A percentile compares a stretch with the other conserved stretches of the same genome.
phyloP scores from a whole-genome alignment of 106 monocot genomes.

The Platanthera zijinensis region DNA sequence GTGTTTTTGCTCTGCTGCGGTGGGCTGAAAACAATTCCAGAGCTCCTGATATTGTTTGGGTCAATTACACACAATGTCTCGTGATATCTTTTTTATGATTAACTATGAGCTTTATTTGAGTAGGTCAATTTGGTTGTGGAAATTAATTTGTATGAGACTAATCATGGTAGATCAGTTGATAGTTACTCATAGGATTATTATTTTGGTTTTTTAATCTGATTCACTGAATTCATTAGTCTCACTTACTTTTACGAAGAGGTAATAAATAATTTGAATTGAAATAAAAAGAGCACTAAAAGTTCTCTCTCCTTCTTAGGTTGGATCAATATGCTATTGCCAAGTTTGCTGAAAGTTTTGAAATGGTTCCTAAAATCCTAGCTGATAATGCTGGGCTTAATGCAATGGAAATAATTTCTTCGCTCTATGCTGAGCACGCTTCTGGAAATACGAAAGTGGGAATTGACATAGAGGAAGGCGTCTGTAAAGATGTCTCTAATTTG shows the following conservation, averaged over 20 bases:
- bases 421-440: constrained; percentile 92
- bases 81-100: too few species aligned
- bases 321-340: constrained; percentile 98
- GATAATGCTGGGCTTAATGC: constrained; percentile 95
- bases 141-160: too few species aligned
- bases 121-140: too few species aligned
- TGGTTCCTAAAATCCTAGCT: constrained; percentile 79
- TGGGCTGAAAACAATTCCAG: too few species aligned
- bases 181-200: too few species aligned
- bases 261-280: background rate
- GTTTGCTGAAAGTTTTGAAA: constrained; percentile 98
- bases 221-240: background rate
- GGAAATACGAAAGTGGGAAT: constrained; percentile 82
- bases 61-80: too few species aligned
- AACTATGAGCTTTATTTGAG: too few species aligned
- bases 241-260: background rate
- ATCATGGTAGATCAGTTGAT: too few species aligned
- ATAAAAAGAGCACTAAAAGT: background rate
- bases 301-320: constrained; percentile 39
- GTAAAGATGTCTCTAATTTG: constrained; percentile 62
- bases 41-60: too few species aligned
- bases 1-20: too few species aligned
- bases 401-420: constrained; percentile 89
- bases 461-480: constrained; percentile 72
- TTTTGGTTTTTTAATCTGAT: background rate